Conservation (phyloP, 345 rosid species). For the Raphanus sativus region DNA sequence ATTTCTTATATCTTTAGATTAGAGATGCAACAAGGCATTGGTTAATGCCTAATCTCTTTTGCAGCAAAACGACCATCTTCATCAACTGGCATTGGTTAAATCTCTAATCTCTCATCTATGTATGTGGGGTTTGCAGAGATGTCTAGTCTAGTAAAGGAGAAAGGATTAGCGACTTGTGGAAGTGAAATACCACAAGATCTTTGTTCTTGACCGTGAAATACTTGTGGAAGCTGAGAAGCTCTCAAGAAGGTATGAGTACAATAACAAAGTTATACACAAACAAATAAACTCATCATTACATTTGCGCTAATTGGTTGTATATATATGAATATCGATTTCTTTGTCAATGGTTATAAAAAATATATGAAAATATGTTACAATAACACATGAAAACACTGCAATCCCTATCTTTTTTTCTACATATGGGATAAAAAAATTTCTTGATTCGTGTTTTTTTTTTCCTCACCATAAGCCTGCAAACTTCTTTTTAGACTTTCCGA, state of each 20-base stretch:
- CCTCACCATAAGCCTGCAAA: background rate
- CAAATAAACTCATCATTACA: background rate
- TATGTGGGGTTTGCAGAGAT: no score
- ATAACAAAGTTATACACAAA: background rate
- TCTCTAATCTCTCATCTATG: no score
- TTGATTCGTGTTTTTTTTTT: background rate
- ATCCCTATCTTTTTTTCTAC: background rate
- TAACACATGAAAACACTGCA: slow-evolving; percentile 11
- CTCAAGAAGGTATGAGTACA: background rate
- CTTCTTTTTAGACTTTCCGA: slow-evolving; percentile 15
- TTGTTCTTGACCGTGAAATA: background rate
- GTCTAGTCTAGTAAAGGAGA: no score
- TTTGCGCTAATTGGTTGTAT: background rate
- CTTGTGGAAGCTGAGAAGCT: background rate
- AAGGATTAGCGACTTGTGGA: no score
- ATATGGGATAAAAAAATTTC: background rate
- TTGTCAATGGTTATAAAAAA: slow-evolving; percentile 13
- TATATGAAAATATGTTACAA: slow-evolving; percentile 18
- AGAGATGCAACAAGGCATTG: no score
- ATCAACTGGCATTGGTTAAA: no score
- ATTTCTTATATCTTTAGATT: no score
- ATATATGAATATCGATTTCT: slow-evolving; percentile 4
- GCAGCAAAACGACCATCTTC: no score
- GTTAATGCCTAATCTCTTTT: no score
- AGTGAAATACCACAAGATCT: background rate